Percentiles rank a stretch among this genome's conserved stretches.
Evolutionary conservation across 495 filamentous ascomycete species (phyloP).

Genomic region (Neurospora sp.): DNA sequence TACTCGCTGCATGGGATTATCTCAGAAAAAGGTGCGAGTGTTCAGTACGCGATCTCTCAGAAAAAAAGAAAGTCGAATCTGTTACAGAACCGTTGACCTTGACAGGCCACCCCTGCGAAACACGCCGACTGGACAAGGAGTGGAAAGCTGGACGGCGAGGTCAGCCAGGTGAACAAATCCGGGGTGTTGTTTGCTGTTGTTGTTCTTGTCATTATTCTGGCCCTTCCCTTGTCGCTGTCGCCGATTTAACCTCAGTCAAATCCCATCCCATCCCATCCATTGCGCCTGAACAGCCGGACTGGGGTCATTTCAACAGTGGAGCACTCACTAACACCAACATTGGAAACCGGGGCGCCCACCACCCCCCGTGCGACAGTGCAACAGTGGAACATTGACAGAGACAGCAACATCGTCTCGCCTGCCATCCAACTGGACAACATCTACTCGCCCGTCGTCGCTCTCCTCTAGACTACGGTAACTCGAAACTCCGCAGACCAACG

Average conservation of each 20-base stretch:
- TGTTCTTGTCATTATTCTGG: background rate
- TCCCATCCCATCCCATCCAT: background rate
- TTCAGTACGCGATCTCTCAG: background rate
- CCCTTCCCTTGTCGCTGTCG: background rate
- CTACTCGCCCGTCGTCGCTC: background rate
- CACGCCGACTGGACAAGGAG: background rate
- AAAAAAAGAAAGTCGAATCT: background rate
- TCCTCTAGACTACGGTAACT: constrained; percentile 9
- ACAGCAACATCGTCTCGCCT: background rate
- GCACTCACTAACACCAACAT: background rate
- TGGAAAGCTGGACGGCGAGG: background rate
- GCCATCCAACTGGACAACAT: background rate
- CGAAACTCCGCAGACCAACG: constrained; percentile 1
- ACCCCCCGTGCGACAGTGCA: background rate
- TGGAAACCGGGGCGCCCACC: background rate
- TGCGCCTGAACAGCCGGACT: background rate
- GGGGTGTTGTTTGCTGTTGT: background rate
- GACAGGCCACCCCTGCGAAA: background rate
- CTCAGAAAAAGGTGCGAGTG: background rate
- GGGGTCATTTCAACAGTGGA: background rate
- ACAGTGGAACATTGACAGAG: background rate
- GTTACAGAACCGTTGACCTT: background rate
- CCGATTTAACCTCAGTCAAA: background rate
- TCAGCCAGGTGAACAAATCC: background rate
- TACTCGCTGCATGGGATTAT: background rate